phyloP scores from a whole-genome alignment of 2,329 filamentous ascomycete genomes.

The Phaeophleospora eucalypticola region DNA sequence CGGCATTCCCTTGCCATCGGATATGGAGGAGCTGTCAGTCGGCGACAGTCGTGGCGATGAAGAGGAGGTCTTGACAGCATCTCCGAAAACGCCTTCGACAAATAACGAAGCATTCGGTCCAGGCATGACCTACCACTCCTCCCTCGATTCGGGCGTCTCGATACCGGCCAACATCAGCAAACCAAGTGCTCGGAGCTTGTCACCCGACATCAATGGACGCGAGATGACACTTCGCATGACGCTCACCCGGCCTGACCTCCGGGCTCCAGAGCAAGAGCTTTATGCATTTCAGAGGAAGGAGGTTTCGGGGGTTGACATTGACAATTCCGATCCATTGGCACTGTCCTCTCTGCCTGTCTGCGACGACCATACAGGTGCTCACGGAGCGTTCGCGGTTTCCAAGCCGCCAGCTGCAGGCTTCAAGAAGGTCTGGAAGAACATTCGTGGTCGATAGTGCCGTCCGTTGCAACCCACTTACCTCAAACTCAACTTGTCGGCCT shows the following conservation, averaged over 20 bases:
- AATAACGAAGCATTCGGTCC: conserved; percentile 6
- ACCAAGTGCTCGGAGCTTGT: conserved; percentile 10
- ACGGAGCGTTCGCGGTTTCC: conserved; percentile 43
- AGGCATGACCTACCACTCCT: conserved; percentile 25
- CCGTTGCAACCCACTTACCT: background rate
- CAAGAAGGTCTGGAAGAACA: conserved; percentile 25
- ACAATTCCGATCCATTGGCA: conserved; percentile 49
- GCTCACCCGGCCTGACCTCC: conserved; percentile 80
- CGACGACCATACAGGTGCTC: conserved; percentile 34
- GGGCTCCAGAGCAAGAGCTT: conserved; percentile 66
- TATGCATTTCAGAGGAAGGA: conserved; percentile 50
- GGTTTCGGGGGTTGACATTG: conserved; percentile 20
- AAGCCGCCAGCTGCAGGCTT: conserved; percentile 15
- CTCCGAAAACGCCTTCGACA: conserved; percentile 11
- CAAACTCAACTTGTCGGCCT: background rate
- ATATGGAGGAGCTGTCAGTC: conserved; percentile 12
- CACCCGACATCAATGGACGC: conserved; percentile 38
- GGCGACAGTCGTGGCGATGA: conserved; percentile 13
- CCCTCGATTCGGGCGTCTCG: conserved; percentile 35
- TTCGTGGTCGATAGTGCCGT: conserved; percentile 6
- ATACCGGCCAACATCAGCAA: conserved; percentile 13
- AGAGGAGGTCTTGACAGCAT: conserved; percentile 6
- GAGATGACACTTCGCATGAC: conserved; percentile 98
- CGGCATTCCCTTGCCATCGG: conserved; percentile 3
- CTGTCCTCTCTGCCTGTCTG: conserved; percentile 48